A percentile compares a stretch with the other conserved stretches of the same genome.
phyloP scores from a whole-genome alignment of 257 asterid genomes.

The Capsicum pubescens region DNA sequence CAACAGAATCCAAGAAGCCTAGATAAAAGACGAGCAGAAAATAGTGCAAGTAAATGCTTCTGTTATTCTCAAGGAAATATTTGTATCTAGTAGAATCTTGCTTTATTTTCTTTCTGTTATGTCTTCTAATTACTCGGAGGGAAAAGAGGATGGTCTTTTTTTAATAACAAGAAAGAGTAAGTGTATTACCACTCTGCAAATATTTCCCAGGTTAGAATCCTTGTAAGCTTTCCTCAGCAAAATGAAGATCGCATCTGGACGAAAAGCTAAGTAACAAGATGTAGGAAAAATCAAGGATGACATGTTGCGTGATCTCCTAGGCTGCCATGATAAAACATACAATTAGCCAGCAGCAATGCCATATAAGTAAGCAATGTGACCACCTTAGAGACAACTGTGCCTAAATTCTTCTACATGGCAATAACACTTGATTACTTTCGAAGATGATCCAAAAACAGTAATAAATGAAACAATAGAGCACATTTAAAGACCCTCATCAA shows the following conservation, averaged over 20 bases:
- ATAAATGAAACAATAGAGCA: not conserved
- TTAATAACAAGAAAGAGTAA: slow-evolving; percentile 23
- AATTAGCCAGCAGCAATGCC: slow-evolving; percentile 36
- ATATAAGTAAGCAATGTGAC: slow-evolving; percentile 12
- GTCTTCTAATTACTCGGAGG: slow-evolving; percentile 13
- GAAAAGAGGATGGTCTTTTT: not conserved
- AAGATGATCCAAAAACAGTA: not conserved
- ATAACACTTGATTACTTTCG: not conserved
- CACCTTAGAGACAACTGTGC: not conserved
- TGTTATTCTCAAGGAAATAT: slow-evolving; percentile 6
- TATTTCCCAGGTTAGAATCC: slow-evolving; percentile 72
- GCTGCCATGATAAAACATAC: slow-evolving; percentile 57
- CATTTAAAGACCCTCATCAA: slow-evolving; percentile 7
- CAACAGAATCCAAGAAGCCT: slow-evolving; percentile 79
- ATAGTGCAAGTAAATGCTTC: not conserved
- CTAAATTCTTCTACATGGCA: slow-evolving; percentile 5
- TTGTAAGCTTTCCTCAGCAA: slow-evolving; percentile 86
- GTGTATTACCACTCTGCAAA: slow-evolving; percentile 78
- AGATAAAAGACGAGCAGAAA: slow-evolving; percentile 28
- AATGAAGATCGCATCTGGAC: slow-evolving; percentile 76
- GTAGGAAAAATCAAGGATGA: slow-evolving; percentile 55
- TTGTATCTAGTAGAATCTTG: slow-evolving; percentile 2
- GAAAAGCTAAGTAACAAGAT: slow-evolving; percentile 73
- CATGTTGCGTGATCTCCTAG: slow-evolving; percentile 79
- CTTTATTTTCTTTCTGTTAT: slow-evolving; percentile 21